phyloP scores from a whole-genome alignment of 345 rosid genomes.

The Dimocarpus longan region DNA sequence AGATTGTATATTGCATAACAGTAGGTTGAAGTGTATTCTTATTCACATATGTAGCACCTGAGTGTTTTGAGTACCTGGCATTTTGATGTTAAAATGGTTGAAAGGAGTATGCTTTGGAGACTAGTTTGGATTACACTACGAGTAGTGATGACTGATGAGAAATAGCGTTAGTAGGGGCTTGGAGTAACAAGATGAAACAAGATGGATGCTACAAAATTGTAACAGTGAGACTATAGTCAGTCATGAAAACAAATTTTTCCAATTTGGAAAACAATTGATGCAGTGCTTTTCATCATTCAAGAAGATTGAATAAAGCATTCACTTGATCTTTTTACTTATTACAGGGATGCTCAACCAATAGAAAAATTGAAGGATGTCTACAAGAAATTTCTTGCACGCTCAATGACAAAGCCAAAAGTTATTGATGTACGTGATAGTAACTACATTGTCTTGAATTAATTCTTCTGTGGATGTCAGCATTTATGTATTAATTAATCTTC shows the following conservation, averaged over 20 bases:
- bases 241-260: not conserved
- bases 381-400: conserved; percentile 67
- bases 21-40: not conserved
- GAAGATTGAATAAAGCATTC: not conserved
- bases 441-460: not conserved
- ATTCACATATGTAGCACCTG: not conserved
- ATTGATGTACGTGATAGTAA: conserved; percentile 46
- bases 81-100: not conserved
- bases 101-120: not conserved
- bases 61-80: not conserved
- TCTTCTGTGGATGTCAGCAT: not conserved
- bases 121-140: not conserved
- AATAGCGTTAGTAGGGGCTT: not conserved
- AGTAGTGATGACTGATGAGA: not conserved
- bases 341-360: conserved; percentile 73
- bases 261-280: not conserved
- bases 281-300: not conserved
- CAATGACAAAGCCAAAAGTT: conserved; percentile 54
- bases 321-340: not conserved
- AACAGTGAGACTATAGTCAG: not conserved
- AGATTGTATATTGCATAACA: not conserved
- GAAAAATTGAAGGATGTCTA: conserved; percentile 80
- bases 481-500: conserved; percentile 13
- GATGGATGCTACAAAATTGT: not conserved
- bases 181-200: not conserved